Percentiles rank a stretch among this genome's conserved stretches.
Evolutionary conservation across 202 grass and related monocot genomes (phyloP).

Genomic region (Brachypodium distachyon): DNA sequence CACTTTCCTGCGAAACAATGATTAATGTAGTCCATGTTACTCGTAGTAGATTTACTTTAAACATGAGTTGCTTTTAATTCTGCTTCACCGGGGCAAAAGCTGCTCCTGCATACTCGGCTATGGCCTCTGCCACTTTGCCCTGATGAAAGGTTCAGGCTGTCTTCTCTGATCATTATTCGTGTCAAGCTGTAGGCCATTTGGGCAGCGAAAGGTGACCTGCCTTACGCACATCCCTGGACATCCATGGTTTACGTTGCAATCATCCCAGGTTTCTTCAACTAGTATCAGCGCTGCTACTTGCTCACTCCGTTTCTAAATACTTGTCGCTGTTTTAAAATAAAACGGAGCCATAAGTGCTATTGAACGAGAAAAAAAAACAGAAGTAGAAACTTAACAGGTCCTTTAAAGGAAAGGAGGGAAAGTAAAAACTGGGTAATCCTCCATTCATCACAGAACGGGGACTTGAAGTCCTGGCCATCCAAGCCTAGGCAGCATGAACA

Average conservation of each 20-base stretch:
- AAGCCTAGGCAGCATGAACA: too few relatives aligned
- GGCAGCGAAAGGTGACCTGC: background rate
- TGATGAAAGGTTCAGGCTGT: slow-evolving; percentile 37
- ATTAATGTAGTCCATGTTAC: background rate
- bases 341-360: too few relatives aligned
- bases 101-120: slow-evolving; percentile 10
- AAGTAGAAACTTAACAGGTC: too few relatives aligned
- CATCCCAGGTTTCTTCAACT: background rate
- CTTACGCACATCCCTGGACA: background rate
- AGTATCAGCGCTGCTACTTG: background rate
- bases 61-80: background rate
- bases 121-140: slow-evolving; percentile 29
- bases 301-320: too few relatives aligned
- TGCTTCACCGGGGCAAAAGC: slow-evolving; percentile 22
- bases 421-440: too few relatives aligned
- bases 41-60: slow-evolving; percentile 8
- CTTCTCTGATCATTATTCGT: slow-evolving; percentile 31
- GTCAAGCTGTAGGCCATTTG: slow-evolving; percentile 40
- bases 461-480: too few relatives aligned
- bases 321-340: too few relatives aligned
- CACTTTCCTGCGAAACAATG: slow-evolving; percentile 20
- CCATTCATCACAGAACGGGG: too few relatives aligned
- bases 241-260: background rate
- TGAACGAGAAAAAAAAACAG: too few relatives aligned
- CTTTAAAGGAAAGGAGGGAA: too few relatives aligned